Evolutionary conservation across 352 stramenopile genomes (phyloP), one percentile per base, ranked within the genome.

Genomic region (Globisporangium echinulatum): DNA sequence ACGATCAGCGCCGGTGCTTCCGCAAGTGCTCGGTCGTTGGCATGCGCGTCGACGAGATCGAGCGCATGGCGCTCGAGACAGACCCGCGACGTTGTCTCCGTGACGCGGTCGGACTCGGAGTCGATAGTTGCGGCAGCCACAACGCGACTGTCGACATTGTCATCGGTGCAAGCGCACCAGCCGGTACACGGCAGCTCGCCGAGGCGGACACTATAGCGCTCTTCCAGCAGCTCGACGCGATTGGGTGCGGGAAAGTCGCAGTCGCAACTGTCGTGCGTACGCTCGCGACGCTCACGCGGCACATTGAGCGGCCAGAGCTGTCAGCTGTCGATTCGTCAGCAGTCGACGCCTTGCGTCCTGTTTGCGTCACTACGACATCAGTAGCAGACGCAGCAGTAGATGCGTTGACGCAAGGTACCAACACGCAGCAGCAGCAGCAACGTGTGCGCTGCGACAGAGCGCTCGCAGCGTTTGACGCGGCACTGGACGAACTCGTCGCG

Each of bases 231-330:
- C 63, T 88, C 47, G 78, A 88, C 55, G 61, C 54, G 13, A 68
- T 79, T 36, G 70, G 68, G 0, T 86, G 74, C 5, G 77, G 76
- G 19, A 83, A 81, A 64, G 66, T 90, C 19, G 75, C 69, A n/a
- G 71, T 68, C 9, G 38, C 66, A 15, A 62, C 69, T 0, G 58
- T 87, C 42, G 33, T 62, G n/a, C 59, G 59, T 7, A 74, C 64
- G 0, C 66, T 90, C 56, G 74, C 75, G 2, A 39, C 60, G 8
- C 63, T 88, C 36, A 85, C 77, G 14, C 59, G 67, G 33, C 77
- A 90, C 52, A 59, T 90, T 44, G 48, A 5, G 13, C 39, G 54
- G 9, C 42, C 63, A 47, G 25, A 60, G 19, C 39, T 46, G 33
- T 44, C 40, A 14, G 40, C 40, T 14, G 7, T 1, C 11, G 11